Percentiles rank a stretch among this genome's conserved stretches.
Conservation (phyloP, 2,329 filamentous ascomycete species). For the Fusarium guadeloupense region DNA sequence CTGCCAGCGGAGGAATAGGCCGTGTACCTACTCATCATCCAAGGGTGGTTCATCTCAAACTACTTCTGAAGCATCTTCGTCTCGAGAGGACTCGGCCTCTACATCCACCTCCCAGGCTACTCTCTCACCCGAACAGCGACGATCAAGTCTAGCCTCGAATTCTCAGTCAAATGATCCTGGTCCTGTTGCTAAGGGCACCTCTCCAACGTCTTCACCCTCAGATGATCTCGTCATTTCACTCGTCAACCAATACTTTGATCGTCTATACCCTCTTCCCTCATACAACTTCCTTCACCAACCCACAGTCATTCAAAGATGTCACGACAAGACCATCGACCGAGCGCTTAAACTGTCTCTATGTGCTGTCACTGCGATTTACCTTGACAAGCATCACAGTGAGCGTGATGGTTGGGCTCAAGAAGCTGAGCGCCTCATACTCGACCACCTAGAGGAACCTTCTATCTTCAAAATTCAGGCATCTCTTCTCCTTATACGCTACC, state of each 20-base stretch:
- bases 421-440: slow-evolving; percentile 38
- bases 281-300: slow-evolving; percentile 41
- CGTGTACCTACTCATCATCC: slow-evolving; percentile 34
- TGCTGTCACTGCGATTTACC: slow-evolving; percentile 40
- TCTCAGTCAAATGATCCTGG: slow-evolving; percentile 19
- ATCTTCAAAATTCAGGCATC: slow-evolving; percentile 44
- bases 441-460: slow-evolving; percentile 39
- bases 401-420: slow-evolving; percentile 37
- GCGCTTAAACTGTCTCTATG: slow-evolving; percentile 40
- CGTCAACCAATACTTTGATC: slow-evolving; percentile 39
- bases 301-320: slow-evolving; percentile 41
- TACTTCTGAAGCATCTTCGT: slow-evolving; percentile 5
- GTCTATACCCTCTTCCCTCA: slow-evolving; percentile 36
- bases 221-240: slow-evolving; percentile 33
- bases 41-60: slow-evolving; percentile 17
- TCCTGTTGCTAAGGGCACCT: background rate
- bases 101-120: slow-evolving; percentile 4
- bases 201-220: slow-evolving; percentile 1
- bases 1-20: slow-evolving; percentile 38
- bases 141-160: slow-evolving; percentile 17
- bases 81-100: slow-evolving; percentile 18
- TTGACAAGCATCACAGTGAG: slow-evolving; percentile 22
- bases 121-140: slow-evolving; percentile 20
- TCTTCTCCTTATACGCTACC: slow-evolving; percentile 39
- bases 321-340: slow-evolving; percentile 39